Base-by-base conservation (phyloP, 2,329 filamentous ascomycete species). In the Alternaria metachromatica region DNA sequence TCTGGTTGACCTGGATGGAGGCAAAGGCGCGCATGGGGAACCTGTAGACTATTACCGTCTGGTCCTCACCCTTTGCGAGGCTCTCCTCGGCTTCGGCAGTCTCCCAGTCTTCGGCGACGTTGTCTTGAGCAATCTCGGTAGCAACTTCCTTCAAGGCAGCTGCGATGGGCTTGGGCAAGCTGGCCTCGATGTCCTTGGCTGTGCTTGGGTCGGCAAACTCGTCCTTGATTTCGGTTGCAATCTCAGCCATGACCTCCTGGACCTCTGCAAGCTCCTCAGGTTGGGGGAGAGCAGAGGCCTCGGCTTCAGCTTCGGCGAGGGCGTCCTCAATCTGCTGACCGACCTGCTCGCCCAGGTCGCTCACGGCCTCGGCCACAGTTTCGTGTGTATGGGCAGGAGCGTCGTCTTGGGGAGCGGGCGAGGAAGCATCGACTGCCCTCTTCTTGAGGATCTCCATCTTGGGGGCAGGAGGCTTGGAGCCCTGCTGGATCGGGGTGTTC, bases 1-100 rank as follows among this genome's bases (percentile, higher is more conserved):
- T 80, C 44, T 78, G 77, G 75, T 86, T 80, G 72, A 98, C 87
- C 12, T 88, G 89, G 76, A 99, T 96, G 20, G 94, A 92, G 69
- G 97, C 94, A 86, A 96, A 99, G 5, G 96, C 96, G 80, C 92
- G 93, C 90, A 99, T 93, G 15, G 96, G 96, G 80, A 99, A 97
- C 80, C 97, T 97, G 84, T 92, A 96, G 50, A 98, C 94, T 77
- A 88, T 90, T 69, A 97, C 89, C 25, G 89, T 86, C 49, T 87
- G 81, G 55, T 88, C 86, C 62, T 89, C 89, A 70, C 91, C 89
- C 78, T 93, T 91, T 33, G 88, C 87, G 50, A 76, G 88, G 85
- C 75, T 89, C 63, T 91, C 90, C 66, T 90, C 89, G 59, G 88
- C 88, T 73, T 94, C 93, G 5, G 91, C 92, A 68, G 90, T 96